A percentile compares a stretch with the other conserved stretches of the same genome.
These are phyloP conservation scores for Nitzschia sp. DNA, from an alignment of 108 stramenopile genomes.

Conservation along the genomic window DNA sequence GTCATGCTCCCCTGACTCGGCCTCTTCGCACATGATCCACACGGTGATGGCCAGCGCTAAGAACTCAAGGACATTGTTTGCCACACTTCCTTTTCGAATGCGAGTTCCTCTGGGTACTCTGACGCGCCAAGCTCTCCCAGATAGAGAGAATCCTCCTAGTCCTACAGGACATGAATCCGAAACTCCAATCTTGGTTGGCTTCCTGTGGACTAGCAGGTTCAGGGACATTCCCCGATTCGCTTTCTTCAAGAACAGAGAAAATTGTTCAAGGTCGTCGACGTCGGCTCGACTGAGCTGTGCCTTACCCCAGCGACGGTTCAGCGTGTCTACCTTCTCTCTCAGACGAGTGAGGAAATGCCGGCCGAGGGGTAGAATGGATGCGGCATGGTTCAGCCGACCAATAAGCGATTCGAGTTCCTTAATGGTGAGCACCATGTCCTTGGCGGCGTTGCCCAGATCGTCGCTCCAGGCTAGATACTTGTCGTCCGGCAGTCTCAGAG, in stretches of 20 bases:
- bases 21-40: too few species aligned
- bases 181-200: not conserved
- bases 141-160: not conserved
- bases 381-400: not conserved
- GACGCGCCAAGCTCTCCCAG: not conserved
- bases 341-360: not conserved
- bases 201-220: not conserved
- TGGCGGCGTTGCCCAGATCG: not conserved
- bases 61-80: not conserved
- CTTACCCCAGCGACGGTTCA: not conserved
- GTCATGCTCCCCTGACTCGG: not conserved
- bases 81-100: not conserved
- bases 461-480: not conserved
- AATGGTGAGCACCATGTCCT: not conserved
- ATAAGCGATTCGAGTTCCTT: not conserved
- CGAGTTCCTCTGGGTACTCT: not conserved
- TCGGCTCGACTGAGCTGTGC: not conserved
- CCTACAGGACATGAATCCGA: not conserved
- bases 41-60: slow-evolving; percentile 2
- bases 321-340: not conserved
- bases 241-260: not conserved
- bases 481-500: not conserved
- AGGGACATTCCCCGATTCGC: not conserved
- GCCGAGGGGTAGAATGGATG: not conserved
- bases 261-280: not conserved